Evolutionary conservation across 148 eudicot species (phyloP).

Genomic region (Camellia granthamiana): DNA sequence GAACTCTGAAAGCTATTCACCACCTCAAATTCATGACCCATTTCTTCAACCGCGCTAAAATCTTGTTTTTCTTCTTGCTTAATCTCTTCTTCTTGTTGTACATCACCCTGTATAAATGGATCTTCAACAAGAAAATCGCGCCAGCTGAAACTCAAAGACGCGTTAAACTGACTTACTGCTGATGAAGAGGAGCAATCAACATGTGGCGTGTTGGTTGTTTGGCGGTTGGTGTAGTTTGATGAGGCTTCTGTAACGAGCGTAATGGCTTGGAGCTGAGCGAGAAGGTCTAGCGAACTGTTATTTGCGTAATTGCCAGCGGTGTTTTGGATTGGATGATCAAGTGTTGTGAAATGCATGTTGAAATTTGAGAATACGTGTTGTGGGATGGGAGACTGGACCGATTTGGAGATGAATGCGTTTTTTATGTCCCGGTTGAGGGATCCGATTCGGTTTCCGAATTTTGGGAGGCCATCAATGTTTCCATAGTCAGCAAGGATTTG

Average conservation of each 20-base stretch:
- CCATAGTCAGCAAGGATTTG: constrained; percentile 82
- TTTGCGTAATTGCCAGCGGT: constrained; percentile 2
- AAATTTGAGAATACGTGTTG: constrained; percentile 2
- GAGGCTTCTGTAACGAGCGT: constrained; percentile 49
- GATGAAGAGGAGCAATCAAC: constrained; percentile 11
- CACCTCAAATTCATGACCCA: background rate
- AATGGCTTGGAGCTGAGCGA: constrained; percentile 66
- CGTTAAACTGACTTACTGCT: constrained; percentile 19
- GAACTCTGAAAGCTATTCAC: constrained; percentile 25
- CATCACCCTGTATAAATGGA: constrained; percentile 17
- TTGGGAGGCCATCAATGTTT: constrained; percentile 62
- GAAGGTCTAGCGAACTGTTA: constrained; percentile 43
- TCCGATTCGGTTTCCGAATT: constrained; percentile 22
- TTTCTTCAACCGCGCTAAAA: constrained; percentile 10
- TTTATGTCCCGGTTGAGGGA: constrained; percentile 34
- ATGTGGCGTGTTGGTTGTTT: background rate
- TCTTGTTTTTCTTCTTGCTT: constrained; percentile 6
- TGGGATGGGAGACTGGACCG: constrained; percentile 11
- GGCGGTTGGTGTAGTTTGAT: constrained; percentile 17
- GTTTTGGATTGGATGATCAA: constrained; percentile 18
- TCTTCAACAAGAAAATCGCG: constrained; percentile 71
- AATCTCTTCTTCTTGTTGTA: constrained; percentile 12
- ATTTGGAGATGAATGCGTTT: constrained; percentile 19
- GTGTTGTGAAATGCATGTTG: constrained; percentile 3
- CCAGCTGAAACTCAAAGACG: constrained; percentile 49